phyloP scores from a whole-genome alignment of 1,284 basidiomycete genomes.

The Schizophyllum commune region DNA sequence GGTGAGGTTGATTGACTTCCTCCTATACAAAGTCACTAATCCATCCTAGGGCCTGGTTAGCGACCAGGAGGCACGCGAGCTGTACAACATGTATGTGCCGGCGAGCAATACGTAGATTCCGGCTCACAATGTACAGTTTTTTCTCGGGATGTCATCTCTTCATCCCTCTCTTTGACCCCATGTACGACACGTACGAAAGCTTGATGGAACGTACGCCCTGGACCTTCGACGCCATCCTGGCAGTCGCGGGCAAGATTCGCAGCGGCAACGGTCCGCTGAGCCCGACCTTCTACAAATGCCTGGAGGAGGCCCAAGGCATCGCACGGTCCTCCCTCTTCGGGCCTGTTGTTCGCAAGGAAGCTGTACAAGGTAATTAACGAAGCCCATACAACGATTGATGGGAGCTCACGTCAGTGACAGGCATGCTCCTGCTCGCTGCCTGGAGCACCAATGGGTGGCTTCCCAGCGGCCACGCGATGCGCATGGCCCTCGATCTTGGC shows the following conservation, averaged over 20 bases:
- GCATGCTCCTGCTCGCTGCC: slow-evolving; percentile 84
- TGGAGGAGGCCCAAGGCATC: slow-evolving; percentile 92
- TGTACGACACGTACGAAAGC: slow-evolving; percentile 86
- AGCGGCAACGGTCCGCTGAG: slow-evolving; percentile 82
- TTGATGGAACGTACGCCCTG: slow-evolving; percentile 87
- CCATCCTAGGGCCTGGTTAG: slow-evolving; percentile 59
- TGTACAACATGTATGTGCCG: slow-evolving; percentile 66
- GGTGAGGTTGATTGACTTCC: slow-evolving; percentile 25
- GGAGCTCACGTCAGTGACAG: slow-evolving; percentile 26
- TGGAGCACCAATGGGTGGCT: slow-evolving; percentile 95
- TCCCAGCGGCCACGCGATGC: slow-evolving; percentile 86
- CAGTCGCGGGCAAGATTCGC: slow-evolving; percentile 86
- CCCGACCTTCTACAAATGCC: slow-evolving; percentile 80
- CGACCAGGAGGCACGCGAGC: slow-evolving; percentile 70
- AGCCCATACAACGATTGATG: slow-evolving; percentile 6
- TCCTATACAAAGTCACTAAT: slow-evolving; percentile 5
- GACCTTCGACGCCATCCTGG: slow-evolving; percentile 87
- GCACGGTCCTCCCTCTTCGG: slow-evolving; percentile 89
- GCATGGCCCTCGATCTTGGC: slow-evolving; percentile 91
- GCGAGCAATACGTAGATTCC: slow-evolving; percentile 19
- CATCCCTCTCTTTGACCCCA: slow-evolving; percentile 86
- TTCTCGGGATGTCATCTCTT: slow-evolving; percentile 94
- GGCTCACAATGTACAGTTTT: slow-evolving; percentile 55
- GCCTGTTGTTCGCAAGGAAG: slow-evolving; percentile 88
- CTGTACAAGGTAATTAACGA: slow-evolving; percentile 66